Percentiles rank a stretch among this genome's conserved stretches.
Evolutionary conservation across 495 filamentous ascomycete species (phyloP).

Genomic region (Haplographium delicatum): DNA sequence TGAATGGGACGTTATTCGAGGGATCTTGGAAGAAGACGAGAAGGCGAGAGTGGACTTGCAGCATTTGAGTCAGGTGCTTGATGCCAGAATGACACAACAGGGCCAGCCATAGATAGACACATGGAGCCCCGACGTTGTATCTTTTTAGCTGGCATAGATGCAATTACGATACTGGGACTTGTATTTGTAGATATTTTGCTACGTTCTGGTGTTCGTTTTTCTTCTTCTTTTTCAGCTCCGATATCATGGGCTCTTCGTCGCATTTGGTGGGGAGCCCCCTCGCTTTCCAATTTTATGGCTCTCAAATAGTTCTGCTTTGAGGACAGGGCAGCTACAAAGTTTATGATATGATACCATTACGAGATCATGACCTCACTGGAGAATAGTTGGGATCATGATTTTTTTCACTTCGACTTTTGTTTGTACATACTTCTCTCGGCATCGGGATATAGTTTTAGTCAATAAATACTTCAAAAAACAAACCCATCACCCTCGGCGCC

Average conservation of each 20-base stretch:
- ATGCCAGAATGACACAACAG: conserved; percentile 25
- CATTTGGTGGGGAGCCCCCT: background rate
- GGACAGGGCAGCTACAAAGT: too few species aligned
- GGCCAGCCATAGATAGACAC: conserved; percentile 1
- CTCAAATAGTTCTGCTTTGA: background rate
- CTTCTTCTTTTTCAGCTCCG: background rate
- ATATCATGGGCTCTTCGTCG: background rate
- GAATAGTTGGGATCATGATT: conserved; percentile 14
- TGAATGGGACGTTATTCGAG: conserved; percentile 60
- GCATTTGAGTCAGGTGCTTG: conserved; percentile 41
- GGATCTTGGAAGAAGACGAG: conserved; percentile 51
- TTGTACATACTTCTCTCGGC: background rate
- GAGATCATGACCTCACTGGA: conserved; percentile 20
- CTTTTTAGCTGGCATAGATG: background rate
- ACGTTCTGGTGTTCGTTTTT: background rate
- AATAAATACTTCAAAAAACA: too few species aligned
- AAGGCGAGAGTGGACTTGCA: conserved; percentile 40
- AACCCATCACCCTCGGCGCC: too few species aligned
- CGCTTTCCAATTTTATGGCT: background rate
- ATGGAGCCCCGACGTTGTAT: too few species aligned
- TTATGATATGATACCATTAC: conserved; percentile 20
- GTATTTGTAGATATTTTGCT: background rate
- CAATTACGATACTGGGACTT: background rate
- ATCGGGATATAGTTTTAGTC: too few species aligned
- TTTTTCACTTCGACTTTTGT: conserved; percentile 1